A percentile compares a stretch with the other conserved stretches of the same genome.
These are phyloP conservation scores for Secale cereale DNA, from an alignment of 176 grass and related monocot genomes.

Conservation along the genomic window DNA sequence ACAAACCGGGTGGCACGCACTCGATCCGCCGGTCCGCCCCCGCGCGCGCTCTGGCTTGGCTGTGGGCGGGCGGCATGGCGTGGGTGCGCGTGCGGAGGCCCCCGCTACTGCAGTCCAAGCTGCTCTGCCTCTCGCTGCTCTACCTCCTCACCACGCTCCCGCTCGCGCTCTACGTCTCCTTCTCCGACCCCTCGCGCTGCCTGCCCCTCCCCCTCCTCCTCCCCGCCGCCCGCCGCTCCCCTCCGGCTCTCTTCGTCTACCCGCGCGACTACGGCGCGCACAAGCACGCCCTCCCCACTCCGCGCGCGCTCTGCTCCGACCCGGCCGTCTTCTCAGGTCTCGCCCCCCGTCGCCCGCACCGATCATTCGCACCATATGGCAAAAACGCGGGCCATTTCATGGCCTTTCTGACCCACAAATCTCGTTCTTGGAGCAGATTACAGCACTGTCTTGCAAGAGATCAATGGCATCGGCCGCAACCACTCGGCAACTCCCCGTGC, in stretches of 20 bases:
- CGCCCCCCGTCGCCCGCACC: not conserved
- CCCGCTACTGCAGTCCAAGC: slow-evolving; percentile 68
- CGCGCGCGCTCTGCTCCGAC: slow-evolving; percentile 54
- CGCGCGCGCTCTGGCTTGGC: too few relatives aligned
- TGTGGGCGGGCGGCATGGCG: slow-evolving; percentile 24
- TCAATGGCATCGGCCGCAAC: slow-evolving; percentile 44
- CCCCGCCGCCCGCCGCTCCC: not conserved
- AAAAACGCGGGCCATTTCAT: not conserved
- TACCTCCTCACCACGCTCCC: slow-evolving; percentile 96
- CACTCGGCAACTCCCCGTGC: not conserved
- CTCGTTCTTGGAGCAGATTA: slow-evolving; percentile 45
- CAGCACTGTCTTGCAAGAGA: slow-evolving; percentile 47
- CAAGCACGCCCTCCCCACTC: slow-evolving; percentile 62
- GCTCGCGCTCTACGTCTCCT: slow-evolving; percentile 81
- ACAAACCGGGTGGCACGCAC: not conserved
- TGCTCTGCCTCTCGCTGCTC: slow-evolving; percentile 85
- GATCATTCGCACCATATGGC: not conserved
- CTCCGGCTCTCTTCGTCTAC: slow-evolving; percentile 47
- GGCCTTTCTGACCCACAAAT: not conserved
- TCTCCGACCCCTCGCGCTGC: slow-evolving; percentile 56
- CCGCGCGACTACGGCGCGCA: slow-evolving; percentile 67
- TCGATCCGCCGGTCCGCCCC: too few relatives aligned
- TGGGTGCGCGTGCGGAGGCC: slow-evolving; percentile 50
- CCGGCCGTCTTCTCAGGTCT: slow-evolving; percentile 67
- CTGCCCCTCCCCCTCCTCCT: slow-evolving; percentile 16